phyloP scores from a whole-genome alignment of 306 rosid genomes.

The Hippophae gyantsensis region DNA sequence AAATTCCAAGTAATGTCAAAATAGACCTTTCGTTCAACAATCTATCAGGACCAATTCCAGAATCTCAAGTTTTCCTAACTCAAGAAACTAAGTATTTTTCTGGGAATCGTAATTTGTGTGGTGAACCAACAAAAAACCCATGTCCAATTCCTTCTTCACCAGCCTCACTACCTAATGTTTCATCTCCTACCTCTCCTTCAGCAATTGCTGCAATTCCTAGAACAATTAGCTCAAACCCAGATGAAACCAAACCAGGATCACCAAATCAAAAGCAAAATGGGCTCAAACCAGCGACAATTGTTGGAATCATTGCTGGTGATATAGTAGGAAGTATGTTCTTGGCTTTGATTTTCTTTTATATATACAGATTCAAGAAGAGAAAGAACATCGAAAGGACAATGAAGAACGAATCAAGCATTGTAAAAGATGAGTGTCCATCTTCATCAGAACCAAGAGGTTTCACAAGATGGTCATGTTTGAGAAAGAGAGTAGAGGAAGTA shows the following conservation, averaged over 20 bases:
- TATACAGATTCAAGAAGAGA: constrained; percentile 38
- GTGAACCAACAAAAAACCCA: constrained; percentile 29
- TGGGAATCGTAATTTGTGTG: constrained; percentile 62
- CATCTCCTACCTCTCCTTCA: constrained; percentile 56
- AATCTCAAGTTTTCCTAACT: constrained; percentile 26
- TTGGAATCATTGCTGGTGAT: constrained; percentile 74
- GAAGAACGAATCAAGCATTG: constrained; percentile 27
- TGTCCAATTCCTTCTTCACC: constrained; percentile 62
- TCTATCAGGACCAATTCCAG: constrained; percentile 57
- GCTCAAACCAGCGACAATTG: constrained; percentile 38
- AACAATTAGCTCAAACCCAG: constrained; percentile 27
- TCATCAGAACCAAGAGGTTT: constrained; percentile 58
- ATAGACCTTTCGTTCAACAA: constrained; percentile 71
- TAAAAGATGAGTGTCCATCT: constrained; percentile 35
- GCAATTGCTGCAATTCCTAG: constrained; percentile 84
- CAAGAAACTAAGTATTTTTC: constrained; percentile 31
- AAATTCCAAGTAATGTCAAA: constrained; percentile 41
- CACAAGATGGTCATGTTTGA: constrained; percentile 68
- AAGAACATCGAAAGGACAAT: constrained; percentile 11
- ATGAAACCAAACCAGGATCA: constrained; percentile 15
- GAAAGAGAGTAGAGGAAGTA: constrained; percentile 48
- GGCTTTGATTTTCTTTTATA: constrained; percentile 37
- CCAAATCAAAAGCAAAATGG: constrained; percentile 24
- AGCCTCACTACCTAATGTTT: constrained; percentile 26
- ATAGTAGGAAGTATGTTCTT: constrained; percentile 38